Percentiles rank a stretch among this genome's conserved stretches.
Conservation (phyloP, 306 rosid species). For the Amphicarpaea edgeworthii region DNA sequence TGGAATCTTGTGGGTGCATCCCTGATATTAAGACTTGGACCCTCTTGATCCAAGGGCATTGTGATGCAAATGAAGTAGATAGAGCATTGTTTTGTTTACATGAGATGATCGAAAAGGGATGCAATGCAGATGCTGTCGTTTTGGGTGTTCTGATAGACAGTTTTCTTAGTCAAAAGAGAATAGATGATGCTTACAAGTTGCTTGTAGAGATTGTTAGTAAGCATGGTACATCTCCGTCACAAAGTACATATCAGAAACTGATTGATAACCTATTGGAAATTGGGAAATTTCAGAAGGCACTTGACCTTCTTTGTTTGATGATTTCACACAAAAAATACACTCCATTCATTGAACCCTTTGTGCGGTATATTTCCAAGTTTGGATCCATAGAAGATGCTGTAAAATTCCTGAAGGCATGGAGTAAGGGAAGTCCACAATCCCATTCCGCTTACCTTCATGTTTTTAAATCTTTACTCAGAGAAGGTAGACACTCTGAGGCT, state of each 20-base stretch:
- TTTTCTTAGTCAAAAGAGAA: slow-evolving; percentile 58
- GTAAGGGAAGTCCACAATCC: slow-evolving; percentile 49
- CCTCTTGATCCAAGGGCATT: slow-evolving; percentile 86
- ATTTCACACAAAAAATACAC: too few relatives aligned
- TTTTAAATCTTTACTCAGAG: slow-evolving; percentile 69
- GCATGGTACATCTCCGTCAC: slow-evolving; percentile 64
- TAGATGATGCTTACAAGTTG: slow-evolving; percentile 70
- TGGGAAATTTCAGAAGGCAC: slow-evolving; percentile 75
- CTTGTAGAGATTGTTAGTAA: slow-evolving; percentile 62
- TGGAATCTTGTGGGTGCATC: slow-evolving; percentile 77
- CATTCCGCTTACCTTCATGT: slow-evolving; percentile 64
- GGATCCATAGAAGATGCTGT: slow-evolving; percentile 85
- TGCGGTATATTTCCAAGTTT: slow-evolving; percentile 65
- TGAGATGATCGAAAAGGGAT: slow-evolving; percentile 69
- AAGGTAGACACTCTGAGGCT: slow-evolving; percentile 77
- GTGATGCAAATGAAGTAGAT: slow-evolving; percentile 71
- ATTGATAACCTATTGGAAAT: slow-evolving; percentile 62
- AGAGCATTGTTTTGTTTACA: slow-evolving; percentile 65
- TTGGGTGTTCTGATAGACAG: slow-evolving; percentile 67
- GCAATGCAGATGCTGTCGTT: slow-evolving; percentile 69
- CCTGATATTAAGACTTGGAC: slow-evolving; percentile 95
- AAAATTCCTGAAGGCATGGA: slow-evolving; percentile 56
- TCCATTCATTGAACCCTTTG: slow-evolving; percentile 68
- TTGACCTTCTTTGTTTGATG: slow-evolving; percentile 67
- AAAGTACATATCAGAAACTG: slow-evolving; percentile 64